Evolutionary conservation across 1,284 basidiomycete species (phyloP).

Genomic region (Fomitopsis schrenkii): DNA sequence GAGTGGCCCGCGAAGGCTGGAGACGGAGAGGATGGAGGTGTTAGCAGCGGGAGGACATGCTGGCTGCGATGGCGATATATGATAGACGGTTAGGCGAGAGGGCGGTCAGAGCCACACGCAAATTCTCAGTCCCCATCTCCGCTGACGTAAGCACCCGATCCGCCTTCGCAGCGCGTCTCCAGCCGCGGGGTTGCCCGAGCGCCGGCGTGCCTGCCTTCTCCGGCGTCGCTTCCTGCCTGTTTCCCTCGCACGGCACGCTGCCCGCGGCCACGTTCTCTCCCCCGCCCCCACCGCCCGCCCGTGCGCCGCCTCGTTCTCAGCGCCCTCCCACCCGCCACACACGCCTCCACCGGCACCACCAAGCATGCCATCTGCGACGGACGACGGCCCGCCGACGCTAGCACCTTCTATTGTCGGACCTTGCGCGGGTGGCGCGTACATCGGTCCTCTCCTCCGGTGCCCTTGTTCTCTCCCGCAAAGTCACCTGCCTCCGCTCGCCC

Average conservation of each 20-base stretch:
- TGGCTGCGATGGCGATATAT: slow-evolving; percentile 1
- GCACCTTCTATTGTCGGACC: neutral
- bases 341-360: neutral
- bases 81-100: neutral
- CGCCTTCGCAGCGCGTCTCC: neutral
- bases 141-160: neutral
- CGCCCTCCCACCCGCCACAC: neutral
- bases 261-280: neutral
- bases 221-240: neutral
- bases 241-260: neutral
- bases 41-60: neutral
- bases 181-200: neutral
- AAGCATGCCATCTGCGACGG: neutral
- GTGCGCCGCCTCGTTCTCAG: neutral
- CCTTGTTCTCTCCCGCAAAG: neutral
- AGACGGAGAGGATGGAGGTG: neutral
- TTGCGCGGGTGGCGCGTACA: neutral
- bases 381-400: neutral
- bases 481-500: neutral
- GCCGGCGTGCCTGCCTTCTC: neutral
- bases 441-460: neutral
- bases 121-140: neutral
- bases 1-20: neutral
- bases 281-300: neutral
- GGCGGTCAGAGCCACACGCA: neutral